Conservation (phyloP, 306 rosid species). For the Myrica gale region DNA sequence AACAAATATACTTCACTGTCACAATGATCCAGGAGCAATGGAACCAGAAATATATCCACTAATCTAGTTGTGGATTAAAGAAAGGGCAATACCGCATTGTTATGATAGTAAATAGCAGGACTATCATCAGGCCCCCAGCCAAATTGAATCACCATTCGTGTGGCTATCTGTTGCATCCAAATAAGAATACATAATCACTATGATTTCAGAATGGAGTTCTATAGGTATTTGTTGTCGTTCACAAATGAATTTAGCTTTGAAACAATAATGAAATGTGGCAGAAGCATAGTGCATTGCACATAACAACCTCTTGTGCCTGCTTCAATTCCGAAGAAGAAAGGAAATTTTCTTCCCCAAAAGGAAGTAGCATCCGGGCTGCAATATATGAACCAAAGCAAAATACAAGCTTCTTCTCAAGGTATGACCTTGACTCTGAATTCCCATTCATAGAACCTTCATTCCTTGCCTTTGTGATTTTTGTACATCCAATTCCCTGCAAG, state of each 20-base stretch:
- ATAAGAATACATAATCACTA: conserved; percentile 6
- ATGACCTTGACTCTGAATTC: conserved; percentile 86
- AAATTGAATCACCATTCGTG: conserved; percentile 92
- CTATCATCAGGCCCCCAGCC: conserved; percentile 99
- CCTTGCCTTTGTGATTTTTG: conserved; percentile 77
- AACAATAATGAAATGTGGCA: conserved; percentile 25
- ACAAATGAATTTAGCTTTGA: conserved; percentile 12
- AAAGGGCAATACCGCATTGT: conserved; percentile 69
- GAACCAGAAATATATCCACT: conserved; percentile 7
- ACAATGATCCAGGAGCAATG: conserved; percentile 12
- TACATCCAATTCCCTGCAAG: conserved; percentile 89
- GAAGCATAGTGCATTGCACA: conserved; percentile 22
- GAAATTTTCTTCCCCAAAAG: conserved; percentile 93
- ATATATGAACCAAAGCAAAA: conserved; percentile 93
- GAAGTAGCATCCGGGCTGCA: conserved; percentile 88
- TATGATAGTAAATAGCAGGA: conserved; percentile 84
- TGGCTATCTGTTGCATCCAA: conserved; percentile 72
- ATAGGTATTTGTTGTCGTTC: conserved; percentile 6
- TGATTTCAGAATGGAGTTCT: conserved; percentile 12
- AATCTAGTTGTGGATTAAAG: conserved; percentile 25
- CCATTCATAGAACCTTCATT: conserved; percentile 63
- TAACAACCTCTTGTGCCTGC: conserved; percentile 90
- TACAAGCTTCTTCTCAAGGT: conserved; percentile 91
- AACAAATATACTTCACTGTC: conserved; percentile 12
- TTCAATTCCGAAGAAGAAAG: conserved; percentile 75